Base-by-base conservation (phyloP, 768 basidiomycete species). In the Pleurotus tuoliensis region DNA sequence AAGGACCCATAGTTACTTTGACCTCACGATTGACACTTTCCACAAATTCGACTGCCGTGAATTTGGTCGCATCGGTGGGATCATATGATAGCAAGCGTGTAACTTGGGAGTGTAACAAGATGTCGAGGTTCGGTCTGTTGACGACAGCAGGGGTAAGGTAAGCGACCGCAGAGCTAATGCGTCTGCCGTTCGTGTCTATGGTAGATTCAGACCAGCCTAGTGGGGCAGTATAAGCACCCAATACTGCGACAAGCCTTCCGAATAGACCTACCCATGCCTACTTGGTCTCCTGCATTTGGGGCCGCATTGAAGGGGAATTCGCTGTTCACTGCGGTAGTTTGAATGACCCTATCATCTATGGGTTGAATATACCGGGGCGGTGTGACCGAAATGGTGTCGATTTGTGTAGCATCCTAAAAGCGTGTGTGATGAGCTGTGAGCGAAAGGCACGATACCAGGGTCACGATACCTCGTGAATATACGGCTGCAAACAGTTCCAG, bases 231-330 rank as follows among this genome's bases (percentile, higher is more conserved):
- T 20, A 18, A 43, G n/a, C 54, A 18, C 13, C 30, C 18, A 2
- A 34, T 3, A 11, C 30, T 34, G 8, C 24, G 5, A 13, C 7
- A 48, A 25, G 20, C 30, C 11, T 22, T 25, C 24, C 5, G 24
- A 13, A 48, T 6, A 24, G 24, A n/a, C 48, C 34, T 46, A 70
- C 71, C 63, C 15, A 71, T 41, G 15, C 72, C 72, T 1, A 71
- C 44, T 2, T 61, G 60, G 24, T 58, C 48, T 0, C 74, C 74
- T 8, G 64, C 62, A 58, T 74, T 73, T 54, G 65, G 63, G 57
- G 74, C 74, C 16, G 59, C 8, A 43, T 69, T 71, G 59, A 63
- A 73, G 1, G 70, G 69, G 48, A 71, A 75, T 12, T 64, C 59
- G 2, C 56, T 38, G 1, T 62, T 44, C 41, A 67, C 58, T 30